Base-by-base conservation (phyloP, 1,284 basidiomycete genomes). In the Ceratobasidium papillatum region DNA sequence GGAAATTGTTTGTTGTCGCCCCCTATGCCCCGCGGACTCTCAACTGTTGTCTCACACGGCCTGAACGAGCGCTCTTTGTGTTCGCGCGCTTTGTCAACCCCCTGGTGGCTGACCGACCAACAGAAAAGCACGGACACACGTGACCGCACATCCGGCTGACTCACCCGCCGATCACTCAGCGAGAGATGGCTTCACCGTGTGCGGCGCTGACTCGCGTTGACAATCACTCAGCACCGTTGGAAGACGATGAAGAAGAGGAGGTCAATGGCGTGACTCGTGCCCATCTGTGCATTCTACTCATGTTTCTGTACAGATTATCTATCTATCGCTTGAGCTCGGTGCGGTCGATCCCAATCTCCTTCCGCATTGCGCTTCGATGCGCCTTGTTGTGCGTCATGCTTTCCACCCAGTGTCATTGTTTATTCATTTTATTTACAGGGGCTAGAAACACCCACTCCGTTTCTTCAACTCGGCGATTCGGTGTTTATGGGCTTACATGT, bases 361-460 rank as follows among this genome's bases (percentile, higher is more conserved):
- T 41, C 36, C 65, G 14, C 34, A 47, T 25, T 56, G 49, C 51
- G 51, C 65, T 12, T 56, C 65, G 49, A 68, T 68, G 47, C 65
- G 65, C 49, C 34, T 68, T 14, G 65, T 47, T 14, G 65, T 68
- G 51, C 65, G 65, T 68, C 34, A 41, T 47, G 51, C 30, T 5
- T 36, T n/a, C 19, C 45, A n/a, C 43, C 9, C 25, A 27, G 14
- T 36, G n/a, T 17, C 22, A 27, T 56, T 34, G 41, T 43, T 27
- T 38, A 34, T 5, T 25, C 14, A 27, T 17, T 32, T 47, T 7
- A 47, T n/a, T 17, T 17, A 12, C 45, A 68, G 65, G 65, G 65
- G 34, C 65, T 68, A 52, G 65, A 68, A 52, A 68, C 65, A 27
- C 17, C 47, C 36, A 56, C 65, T 30, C 65, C 65, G 51, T 68